Conservation (phyloP, 1,284 basidiomycete species). For the Anthracocystis panici-leucophaei region DNA sequence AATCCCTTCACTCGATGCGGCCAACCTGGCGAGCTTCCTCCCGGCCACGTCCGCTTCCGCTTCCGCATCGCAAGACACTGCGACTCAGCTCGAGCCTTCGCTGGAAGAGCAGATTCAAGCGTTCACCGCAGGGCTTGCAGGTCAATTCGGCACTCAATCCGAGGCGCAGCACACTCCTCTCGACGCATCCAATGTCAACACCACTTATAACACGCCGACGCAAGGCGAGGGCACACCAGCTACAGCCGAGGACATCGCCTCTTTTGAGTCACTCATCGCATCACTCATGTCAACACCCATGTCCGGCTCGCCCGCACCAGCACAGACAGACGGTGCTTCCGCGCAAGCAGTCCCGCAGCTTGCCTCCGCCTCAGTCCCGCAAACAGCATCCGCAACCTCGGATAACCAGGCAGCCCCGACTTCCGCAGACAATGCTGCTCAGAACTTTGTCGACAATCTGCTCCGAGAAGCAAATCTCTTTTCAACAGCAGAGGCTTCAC, state of each 20-base stretch:
- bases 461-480: constrained; percentile 45
- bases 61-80: constrained; percentile 7
- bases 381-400: constrained; percentile 10
- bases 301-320: constrained; percentile 24
- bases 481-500: background rate
- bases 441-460: constrained; percentile 44
- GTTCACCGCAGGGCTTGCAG: constrained; percentile 38
- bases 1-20: constrained; percentile 32
- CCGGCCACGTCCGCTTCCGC: constrained; percentile 9
- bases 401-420: constrained; percentile 16
- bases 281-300: constrained; percentile 49
- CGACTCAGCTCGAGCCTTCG: constrained; percentile 11
- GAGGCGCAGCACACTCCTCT: constrained; percentile 25
- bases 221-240: constrained; percentile 46
- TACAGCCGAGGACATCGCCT: constrained; percentile 40
- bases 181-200: constrained; percentile 23
- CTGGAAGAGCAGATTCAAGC: constrained; percentile 47
- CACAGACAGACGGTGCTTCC: background rate
- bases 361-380: background rate
- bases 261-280: constrained; percentile 46
- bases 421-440: constrained; percentile 30
- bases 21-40: constrained; percentile 28
- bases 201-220: constrained; percentile 34
- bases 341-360: background rate
- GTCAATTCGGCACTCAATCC: constrained; percentile 18